These are phyloP conservation scores for Paramecium sexaurelia DNA, from an alignment of 73 alveolate species.

Conservation along the genomic window DNA sequence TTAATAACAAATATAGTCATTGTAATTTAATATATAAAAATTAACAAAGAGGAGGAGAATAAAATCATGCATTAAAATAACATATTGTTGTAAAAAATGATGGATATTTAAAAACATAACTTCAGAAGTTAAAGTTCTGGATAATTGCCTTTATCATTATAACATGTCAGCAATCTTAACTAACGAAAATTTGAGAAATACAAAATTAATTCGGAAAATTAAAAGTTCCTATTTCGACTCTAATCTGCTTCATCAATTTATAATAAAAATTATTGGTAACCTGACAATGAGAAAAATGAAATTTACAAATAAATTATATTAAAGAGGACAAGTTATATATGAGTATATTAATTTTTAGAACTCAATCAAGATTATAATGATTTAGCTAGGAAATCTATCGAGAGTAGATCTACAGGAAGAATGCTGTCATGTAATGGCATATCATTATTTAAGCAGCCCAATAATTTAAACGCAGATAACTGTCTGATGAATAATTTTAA, in stretches of 20 bases:
- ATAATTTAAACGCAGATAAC: neutral
- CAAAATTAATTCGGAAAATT: conserved; percentile 24
- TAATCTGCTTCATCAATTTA: conserved; percentile 21
- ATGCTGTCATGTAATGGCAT: neutral
- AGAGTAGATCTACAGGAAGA: conserved; percentile 11
- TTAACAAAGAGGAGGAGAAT: conserved; percentile 21
- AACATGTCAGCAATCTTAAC: neutral
- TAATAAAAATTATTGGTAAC: conserved; percentile 7
- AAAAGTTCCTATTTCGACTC: neutral
- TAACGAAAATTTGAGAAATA: conserved; percentile 20
- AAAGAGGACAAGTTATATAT: conserved; percentile 14
- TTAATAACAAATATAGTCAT: conserved; percentile 4
- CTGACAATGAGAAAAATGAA: conserved; percentile 9
- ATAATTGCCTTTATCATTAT: neutral
- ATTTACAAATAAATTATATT: conserved; percentile 11
- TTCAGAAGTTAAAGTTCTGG: conserved; percentile 5
- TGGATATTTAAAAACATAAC: conserved; percentile 23
- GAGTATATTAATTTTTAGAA: neutral
- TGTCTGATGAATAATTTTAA: conserved; percentile 13
- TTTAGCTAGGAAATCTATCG: conserved; percentile 34
- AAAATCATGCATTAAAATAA: conserved; percentile 7
- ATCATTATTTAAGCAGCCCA: conserved; percentile 14
- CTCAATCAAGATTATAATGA: conserved; percentile 30
- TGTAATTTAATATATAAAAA: neutral
- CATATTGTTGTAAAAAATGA: neutral